phyloP scores from a whole-genome alignment of 2,329 filamentous ascomycete genomes.

The Onygenales sp. region DNA sequence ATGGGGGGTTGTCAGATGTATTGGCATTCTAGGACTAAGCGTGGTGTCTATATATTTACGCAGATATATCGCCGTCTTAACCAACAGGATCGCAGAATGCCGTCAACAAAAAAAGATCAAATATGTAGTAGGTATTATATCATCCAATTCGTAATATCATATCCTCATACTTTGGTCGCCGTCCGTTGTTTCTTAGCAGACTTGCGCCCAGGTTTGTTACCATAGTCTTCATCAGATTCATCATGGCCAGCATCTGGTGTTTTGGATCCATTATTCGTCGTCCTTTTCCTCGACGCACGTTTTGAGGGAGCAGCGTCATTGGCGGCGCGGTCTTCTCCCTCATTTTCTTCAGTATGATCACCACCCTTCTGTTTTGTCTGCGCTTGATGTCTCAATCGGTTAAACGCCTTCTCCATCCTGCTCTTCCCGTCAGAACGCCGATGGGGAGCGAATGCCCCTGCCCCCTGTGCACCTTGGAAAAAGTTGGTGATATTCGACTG shows the following conservation, averaged over 20 bases:
- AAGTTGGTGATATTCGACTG: constrained; percentile 94
- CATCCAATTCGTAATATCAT: not conserved
- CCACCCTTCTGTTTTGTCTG: constrained; percentile 16
- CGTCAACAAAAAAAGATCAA: too few relatives aligned
- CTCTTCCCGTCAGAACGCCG: constrained; percentile 54
- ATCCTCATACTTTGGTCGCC: not conserved
- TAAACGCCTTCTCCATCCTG: constrained; percentile 67
- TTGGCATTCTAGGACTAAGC: too few relatives aligned
- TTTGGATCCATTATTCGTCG: not conserved
- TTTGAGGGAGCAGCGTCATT: constrained; percentile 5
- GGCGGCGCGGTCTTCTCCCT: constrained; percentile 5
- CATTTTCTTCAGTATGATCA: constrained; percentile 1
- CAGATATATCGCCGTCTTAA: too few relatives aligned
- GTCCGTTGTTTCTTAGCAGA: not conserved
- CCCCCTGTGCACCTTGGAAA: constrained; percentile 57
- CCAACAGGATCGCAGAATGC: too few relatives aligned
- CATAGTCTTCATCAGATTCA: not conserved
- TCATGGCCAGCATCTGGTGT: not conserved
- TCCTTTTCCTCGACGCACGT: not conserved
- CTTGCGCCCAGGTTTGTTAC: not conserved
- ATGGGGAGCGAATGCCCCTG: constrained; percentile 60
- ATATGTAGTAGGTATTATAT: not conserved
- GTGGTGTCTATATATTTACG: too few relatives aligned
- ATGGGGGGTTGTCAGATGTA: too few relatives aligned
- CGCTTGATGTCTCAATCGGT: constrained; percentile 52